phyloP scores from a whole-genome alignment of 768 basidiomycete species.

The Lentinula boryana region DNA sequence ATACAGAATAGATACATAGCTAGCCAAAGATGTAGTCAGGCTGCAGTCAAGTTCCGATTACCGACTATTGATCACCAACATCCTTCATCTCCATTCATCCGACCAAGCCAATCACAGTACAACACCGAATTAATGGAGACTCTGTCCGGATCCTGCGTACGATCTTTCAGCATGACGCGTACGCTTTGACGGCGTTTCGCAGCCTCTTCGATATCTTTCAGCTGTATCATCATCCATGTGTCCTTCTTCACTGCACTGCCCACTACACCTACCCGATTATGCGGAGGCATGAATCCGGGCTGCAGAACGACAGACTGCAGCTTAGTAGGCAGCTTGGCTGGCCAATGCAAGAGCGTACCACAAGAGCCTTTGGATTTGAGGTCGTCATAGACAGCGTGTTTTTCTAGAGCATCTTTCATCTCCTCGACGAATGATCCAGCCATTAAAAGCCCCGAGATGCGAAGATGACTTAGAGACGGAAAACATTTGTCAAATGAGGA shows the following conservation, averaged over 20 bases:
- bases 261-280: neutral
- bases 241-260: neutral
- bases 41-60: neutral
- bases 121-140: neutral
- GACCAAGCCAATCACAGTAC: conserved; percentile 1
- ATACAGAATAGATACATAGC: too few relatives aligned
- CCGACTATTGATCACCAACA: neutral
- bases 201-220: conserved; percentile 1
- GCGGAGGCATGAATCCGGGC: neutral
- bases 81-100: conserved; percentile 3
- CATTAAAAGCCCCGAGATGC: conserved; percentile 35
- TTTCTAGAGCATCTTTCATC: conserved; percentile 20
- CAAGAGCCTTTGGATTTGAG: neutral
- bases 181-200: neutral
- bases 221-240: neutral
- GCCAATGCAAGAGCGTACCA: neutral
- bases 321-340: neutral
- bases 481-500: conserved; percentile 31
- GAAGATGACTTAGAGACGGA: conserved; percentile 31
- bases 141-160: neutral
- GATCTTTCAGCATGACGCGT: neutral
- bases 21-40: too few relatives aligned
- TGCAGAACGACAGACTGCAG: conserved; percentile 3
- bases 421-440: conserved; percentile 38
- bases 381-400: neutral